A percentile compares a stretch with the other conserved stretches of the same genome.
These are phyloP conservation scores for Zostera marina DNA, from an alignment of 116 monocot genomes.

Conservation along the genomic window DNA sequence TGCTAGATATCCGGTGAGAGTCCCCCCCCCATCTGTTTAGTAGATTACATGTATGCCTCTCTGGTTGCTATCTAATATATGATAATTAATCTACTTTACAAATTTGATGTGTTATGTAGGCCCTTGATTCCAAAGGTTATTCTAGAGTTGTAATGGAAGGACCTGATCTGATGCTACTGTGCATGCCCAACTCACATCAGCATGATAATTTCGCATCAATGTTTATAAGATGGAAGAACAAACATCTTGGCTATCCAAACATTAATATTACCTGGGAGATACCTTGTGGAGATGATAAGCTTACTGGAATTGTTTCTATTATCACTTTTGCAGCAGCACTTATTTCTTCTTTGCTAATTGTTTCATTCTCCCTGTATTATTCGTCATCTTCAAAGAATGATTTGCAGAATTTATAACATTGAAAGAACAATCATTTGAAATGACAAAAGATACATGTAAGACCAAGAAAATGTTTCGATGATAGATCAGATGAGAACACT, in stretches of 20 bases:
- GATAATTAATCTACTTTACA: not conserved
- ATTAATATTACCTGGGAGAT: slow-evolving; percentile 15
- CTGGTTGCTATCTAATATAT: not conserved
- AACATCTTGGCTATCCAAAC: not conserved
- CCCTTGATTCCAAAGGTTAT: slow-evolving; percentile 27
- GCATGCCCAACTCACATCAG: slow-evolving; percentile 7
- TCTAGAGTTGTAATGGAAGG: slow-evolving; percentile 16
- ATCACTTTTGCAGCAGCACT: slow-evolving; percentile 36
- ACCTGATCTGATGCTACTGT: slow-evolving; percentile 22
- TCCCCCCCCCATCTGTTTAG: not conserved
- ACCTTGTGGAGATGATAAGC: slow-evolving; percentile 33
- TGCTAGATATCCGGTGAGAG: slow-evolving; percentile 79
- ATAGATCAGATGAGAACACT: too few relatives aligned
- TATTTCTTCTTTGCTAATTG: slow-evolving; percentile 25
- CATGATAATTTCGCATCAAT: slow-evolving; percentile 13
- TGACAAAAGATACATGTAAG: too few relatives aligned
- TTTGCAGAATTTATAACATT: too few relatives aligned
- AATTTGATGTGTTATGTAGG: slow-evolving; percentile 12
- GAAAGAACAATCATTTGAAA: too few relatives aligned
- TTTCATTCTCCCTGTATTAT: slow-evolving; percentile 7
- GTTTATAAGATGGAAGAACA: slow-evolving; percentile 3
- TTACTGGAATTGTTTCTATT: slow-evolving; percentile 19
- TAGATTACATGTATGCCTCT: not conserved
- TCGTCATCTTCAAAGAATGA: not conserved
- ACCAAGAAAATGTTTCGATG: too few relatives aligned